Evolutionary conservation across 2,329 filamentous ascomycete species (phyloP).

Genomic region (Neobulgaria alba): DNA sequence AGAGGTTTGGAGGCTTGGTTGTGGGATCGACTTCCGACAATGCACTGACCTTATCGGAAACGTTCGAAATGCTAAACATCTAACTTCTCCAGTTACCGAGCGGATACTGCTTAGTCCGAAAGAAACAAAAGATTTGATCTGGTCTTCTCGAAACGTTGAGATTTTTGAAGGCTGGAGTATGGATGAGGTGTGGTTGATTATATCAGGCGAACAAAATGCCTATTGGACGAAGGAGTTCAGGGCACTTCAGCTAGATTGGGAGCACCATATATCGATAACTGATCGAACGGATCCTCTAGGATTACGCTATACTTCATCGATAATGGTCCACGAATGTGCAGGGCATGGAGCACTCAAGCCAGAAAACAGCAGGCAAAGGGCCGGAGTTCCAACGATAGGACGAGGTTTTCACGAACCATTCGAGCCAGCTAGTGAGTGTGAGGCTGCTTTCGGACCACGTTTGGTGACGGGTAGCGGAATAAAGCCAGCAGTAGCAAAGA

Average conservation of each 20-base stretch:
- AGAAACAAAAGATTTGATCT: constrained; percentile 18
- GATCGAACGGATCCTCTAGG: not conserved
- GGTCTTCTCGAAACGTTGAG: constrained; percentile 20
- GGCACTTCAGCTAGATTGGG: constrained; percentile 18
- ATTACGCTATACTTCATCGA: not conserved
- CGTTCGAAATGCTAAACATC: constrained; percentile 28
- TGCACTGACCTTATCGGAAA: constrained; percentile 29
- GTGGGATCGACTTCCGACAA: constrained; percentile 24
- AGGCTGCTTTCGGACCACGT: constrained; percentile 26
- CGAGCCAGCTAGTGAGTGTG: constrained; percentile 16
- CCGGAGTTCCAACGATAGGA: constrained; percentile 17
- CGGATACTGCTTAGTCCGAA: constrained; percentile 22
- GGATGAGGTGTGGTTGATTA: constrained; percentile 13
- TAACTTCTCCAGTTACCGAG: constrained; percentile 20
- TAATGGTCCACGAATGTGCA: not conserved
- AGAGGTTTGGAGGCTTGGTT: constrained; percentile 16
- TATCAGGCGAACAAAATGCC: constrained; percentile 16
- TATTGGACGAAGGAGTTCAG: constrained; percentile 19
- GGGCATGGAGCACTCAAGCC: not conserved
- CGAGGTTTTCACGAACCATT: constrained; percentile 16
- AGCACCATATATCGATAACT: constrained; percentile 14
- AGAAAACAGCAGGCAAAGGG: not conserved
- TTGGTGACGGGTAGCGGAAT: constrained; percentile 24
- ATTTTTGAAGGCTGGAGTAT: constrained; percentile 19
- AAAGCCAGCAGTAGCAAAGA: constrained; percentile 21